A percentile compares a stretch with the other conserved stretches of the same genome.
phyloP scores from a whole-genome alignment of 2,329 filamentous ascomycete genomes.

The Colletotrichum higginsianum region DNA sequence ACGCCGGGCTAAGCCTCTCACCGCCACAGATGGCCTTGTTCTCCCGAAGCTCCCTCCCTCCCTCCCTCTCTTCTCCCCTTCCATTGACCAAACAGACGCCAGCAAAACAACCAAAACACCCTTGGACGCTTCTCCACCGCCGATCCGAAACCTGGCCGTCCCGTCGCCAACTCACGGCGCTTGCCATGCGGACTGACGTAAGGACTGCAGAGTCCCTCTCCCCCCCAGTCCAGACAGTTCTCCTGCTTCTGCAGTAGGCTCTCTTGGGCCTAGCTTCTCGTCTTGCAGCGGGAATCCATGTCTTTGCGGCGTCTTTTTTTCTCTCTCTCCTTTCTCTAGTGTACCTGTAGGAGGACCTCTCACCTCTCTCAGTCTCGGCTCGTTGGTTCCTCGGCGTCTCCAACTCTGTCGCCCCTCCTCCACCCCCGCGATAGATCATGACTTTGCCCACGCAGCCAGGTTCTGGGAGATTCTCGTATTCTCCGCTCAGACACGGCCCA shows the following conservation, averaged over 20 bases:
- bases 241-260: conserved; percentile 17
- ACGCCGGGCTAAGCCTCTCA: conserved; percentile 14
- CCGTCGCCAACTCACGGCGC: conserved; percentile 2
- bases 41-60: no score
- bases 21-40: conserved; percentile 2
- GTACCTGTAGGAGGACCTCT: neutral
- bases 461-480: no score
- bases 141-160: conserved; percentile 31
- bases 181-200: conserved; percentile 23
- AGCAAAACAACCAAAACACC: neutral
- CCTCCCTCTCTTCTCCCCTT: no score
- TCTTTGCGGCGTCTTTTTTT: neutral
- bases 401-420: neutral
- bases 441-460: neutral
- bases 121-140: conserved; percentile 8
- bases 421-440: conserved; percentile 38
- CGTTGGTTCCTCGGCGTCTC: conserved; percentile 6
- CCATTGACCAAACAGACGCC: no score
- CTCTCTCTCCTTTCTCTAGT: neutral
- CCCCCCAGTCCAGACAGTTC: neutral
- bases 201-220: no score
- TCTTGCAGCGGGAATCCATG: conserved; percentile 1
- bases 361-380: conserved; percentile 7
- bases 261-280: conserved; percentile 24
- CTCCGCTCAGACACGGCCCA: neutral